Evolutionary conservation across 2,329 filamentous ascomycete genomes (phyloP).

Genomic region (Botryotinia convoluta): DNA sequence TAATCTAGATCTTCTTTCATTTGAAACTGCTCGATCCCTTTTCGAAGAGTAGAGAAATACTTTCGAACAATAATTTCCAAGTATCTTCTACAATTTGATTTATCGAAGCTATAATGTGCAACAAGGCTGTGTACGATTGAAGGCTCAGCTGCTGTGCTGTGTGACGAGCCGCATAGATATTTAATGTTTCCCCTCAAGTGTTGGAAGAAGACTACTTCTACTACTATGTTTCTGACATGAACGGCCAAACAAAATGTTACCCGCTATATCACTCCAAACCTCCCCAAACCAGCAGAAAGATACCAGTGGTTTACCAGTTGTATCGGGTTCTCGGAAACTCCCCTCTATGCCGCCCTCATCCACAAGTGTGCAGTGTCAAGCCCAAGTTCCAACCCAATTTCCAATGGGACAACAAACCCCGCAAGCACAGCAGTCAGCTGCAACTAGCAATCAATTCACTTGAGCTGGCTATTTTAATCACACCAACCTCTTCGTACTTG

Average conservation of each 20-base stretch:
- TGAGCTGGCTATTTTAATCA: background rate
- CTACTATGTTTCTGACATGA: background rate
- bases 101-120: background rate
- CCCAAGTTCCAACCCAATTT: background rate
- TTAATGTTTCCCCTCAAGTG: background rate
- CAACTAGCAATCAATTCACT: background rate
- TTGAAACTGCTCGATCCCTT: background rate
- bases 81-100: background rate
- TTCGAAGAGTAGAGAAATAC: background rate
- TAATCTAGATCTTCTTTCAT: background rate
- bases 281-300: background rate
- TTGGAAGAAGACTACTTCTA: background rate
- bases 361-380: background rate
- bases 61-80: background rate
- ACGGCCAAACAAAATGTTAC: background rate
- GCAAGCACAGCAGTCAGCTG: background rate
- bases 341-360: background rate
- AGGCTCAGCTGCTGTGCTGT: background rate
- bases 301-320: background rate
- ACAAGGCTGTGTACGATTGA: background rate
- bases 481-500: background rate
- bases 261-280: background rate
- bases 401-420: background rate
- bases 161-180: background rate
- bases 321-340: background rate